Base-by-base conservation (phyloP, 2,329 filamentous ascomycete genomes). In the Paraphoma sp. region DNA sequence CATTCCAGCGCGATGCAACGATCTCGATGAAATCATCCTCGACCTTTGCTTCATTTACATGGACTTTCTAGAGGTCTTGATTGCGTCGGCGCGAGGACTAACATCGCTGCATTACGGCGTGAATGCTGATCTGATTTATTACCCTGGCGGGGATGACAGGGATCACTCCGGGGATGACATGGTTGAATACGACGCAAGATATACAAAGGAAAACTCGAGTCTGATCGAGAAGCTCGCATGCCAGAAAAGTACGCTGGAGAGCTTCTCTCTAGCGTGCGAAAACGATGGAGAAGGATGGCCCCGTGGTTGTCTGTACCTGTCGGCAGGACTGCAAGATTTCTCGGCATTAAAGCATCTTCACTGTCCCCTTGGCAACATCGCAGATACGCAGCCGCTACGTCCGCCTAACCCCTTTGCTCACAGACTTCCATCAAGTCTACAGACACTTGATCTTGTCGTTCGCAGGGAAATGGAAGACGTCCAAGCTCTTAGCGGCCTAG, bases 11-110 rank as follows among this genome's bases (percentile, higher is more conserved):
- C 18, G 38, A 10, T 60, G 59, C 48, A 62, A 64, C 33, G 57
- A 65, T 31, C n/a, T 69, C 0, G 53, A 66, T 9, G 56, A 60
- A 8, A 52, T 72, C n/a, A 16, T 45, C 14, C 31, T 72, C 8
- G 43, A 64, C 12, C 36, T 55, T 12, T 57, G 53, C 8, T 63
- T 59, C 8, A 16, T 70, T 8, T 41, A 58, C 1, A 48, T 48
- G 10, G 45, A 57, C 7, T 50, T 58, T 18, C 36, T 72, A 4
- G 48, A 36, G 6, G 51, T 66, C 11, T 36, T 72, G 7, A n/a
- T 71, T 12, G 48, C 51, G 28, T 68, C 64, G 4, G 23, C 65
- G 29, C 49, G 54, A 31, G 33, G 51, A n/a, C 66, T 66, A 28
- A 48, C 57, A 18, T 50, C 46, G 4, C 40, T 49, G 18, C 29